A percentile compares a stretch with the other conserved stretches of the same genome.
Conservation (phyloP, 495 filamentous ascomycete genomes). For the Penicillium antarcticum region DNA sequence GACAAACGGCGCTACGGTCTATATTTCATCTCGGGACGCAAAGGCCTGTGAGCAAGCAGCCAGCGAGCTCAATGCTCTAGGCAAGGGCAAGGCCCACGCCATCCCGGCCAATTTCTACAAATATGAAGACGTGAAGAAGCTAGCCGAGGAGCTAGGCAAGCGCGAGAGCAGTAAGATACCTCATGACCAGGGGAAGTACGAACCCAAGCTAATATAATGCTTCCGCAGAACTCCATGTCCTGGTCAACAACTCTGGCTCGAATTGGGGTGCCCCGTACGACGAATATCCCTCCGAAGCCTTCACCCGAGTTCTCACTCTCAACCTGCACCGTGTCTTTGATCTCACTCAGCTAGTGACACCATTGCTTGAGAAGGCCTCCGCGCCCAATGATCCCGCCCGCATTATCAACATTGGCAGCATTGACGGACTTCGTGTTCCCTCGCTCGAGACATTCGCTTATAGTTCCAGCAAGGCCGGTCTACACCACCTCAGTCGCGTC, state of each 20-base stretch:
- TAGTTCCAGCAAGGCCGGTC: slow-evolving; percentile 68
- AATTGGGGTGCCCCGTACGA: slow-evolving; percentile 68
- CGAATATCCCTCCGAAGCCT: slow-evolving; percentile 65
- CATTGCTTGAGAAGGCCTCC: slow-evolving; percentile 59
- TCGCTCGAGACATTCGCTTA: slow-evolving; percentile 76
- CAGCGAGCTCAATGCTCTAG: slow-evolving; percentile 58
- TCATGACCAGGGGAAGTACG: background rate
- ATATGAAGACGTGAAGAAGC: slow-evolving; percentile 61
- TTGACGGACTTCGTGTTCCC: slow-evolving; percentile 66
- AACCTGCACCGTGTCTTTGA: slow-evolving; percentile 82
- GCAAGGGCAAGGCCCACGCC: slow-evolving; percentile 59
- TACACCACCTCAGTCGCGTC: slow-evolving; percentile 70
- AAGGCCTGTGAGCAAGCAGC: slow-evolving; percentile 57
- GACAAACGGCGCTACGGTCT: slow-evolving; percentile 76
- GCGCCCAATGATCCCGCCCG: slow-evolving; percentile 51
- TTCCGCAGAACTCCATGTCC: slow-evolving; percentile 60
- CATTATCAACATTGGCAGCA: slow-evolving; percentile 72
- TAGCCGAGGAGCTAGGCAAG: slow-evolving; percentile 60
- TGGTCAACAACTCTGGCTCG: slow-evolving; percentile 78
- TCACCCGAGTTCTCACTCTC: slow-evolving; percentile 70
- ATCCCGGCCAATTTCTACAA: slow-evolving; percentile 73
- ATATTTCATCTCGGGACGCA: slow-evolving; percentile 73
- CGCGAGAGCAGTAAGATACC: slow-evolving; percentile 55
- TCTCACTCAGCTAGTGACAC: slow-evolving; percentile 69
- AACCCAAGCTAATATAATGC: background rate